Percentiles rank a stretch among this genome's conserved stretches.
These are phyloP conservation scores for Globisporangium echinulatum DNA, from an alignment of 352 stramenopile genomes.

Conservation along the genomic window DNA sequence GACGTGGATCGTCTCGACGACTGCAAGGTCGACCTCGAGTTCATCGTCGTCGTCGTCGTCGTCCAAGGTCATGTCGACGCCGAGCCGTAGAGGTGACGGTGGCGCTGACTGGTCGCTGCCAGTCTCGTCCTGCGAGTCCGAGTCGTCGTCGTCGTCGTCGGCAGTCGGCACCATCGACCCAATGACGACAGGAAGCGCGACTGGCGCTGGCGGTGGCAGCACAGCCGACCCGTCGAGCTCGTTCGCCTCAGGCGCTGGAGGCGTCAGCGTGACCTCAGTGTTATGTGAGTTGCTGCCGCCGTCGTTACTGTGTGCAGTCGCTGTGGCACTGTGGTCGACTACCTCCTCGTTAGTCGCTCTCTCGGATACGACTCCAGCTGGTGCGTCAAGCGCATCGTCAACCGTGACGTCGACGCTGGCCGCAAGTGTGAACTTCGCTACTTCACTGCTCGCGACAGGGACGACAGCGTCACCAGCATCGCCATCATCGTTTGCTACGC, in stretches of 20 bases:
- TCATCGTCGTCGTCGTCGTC: slow-evolving; percentile 41
- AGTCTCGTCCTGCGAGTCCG: slow-evolving; percentile 22
- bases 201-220: slow-evolving; percentile 11
- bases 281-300: too few relatives aligned
- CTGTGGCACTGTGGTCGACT: too few relatives aligned
- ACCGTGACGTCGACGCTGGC: too few relatives aligned
- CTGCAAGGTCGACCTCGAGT: slow-evolving; percentile 32
- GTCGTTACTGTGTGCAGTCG: too few relatives aligned
- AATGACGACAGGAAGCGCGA: slow-evolving; percentile 1
- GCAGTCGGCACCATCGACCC: slow-evolving; percentile 12
- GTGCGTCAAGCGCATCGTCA: too few relatives aligned
- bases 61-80: not conserved
- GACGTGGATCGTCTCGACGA: slow-evolving; percentile 18
- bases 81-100: slow-evolving; percentile 14
- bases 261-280: not conserved
- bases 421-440: not conserved
- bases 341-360: too few relatives aligned
- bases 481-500: not conserved
- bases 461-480: not conserved
- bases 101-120: slow-evolving; percentile 2
- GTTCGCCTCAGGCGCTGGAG: not conserved
- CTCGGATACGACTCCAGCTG: too few relatives aligned
- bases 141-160: slow-evolving; percentile 10
- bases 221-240: not conserved
- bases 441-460: not conserved